Base-by-base conservation (phyloP, 495 filamentous ascomycete species). In the Lichenothelia convexa region DNA sequence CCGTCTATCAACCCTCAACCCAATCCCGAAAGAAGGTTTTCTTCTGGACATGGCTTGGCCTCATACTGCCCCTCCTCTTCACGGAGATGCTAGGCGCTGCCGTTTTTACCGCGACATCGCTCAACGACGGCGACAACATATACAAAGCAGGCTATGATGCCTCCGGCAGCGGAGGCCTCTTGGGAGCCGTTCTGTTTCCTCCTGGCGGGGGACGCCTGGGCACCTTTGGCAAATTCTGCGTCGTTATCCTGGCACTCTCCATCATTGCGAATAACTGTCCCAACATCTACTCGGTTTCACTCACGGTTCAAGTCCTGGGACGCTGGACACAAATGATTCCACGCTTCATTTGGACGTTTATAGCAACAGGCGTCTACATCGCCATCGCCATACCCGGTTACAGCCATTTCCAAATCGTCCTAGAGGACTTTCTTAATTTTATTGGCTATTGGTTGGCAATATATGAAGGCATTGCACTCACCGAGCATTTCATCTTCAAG, bases 241-340 rank as follows among this genome's bases (percentile, higher is more conserved):
- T 91, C 15, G 72, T 86, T 35, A 61, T 91, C 30, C 70, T 91
- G 4, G 76, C 80, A 0, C 66, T 87, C 19, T 75, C 71, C 44
- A 86, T 83, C 50, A 69, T 86, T 44, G 77, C 78, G 39, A 87
- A 78, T 61, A 86, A 85, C 60, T 84, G 75, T 58, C 81, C 87
- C n/a, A 84, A 78, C 60, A 78, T 83, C 46, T 92, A 92, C 63
- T 82, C 78, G 24, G 72, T 89, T 30, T 69, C 69, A 2, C 65
- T 91, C 18, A 75, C 75, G 21, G 63, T 87, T 33, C 80, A 87
- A 53, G 67, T 84, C 8, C 51, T 91, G 21, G 68, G 67, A 15
- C 64, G 64, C 27, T 64, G 61, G 49, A 71, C 73, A 11, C 72
- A 74, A 50, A 62, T 61, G 30, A 69, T 91, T 4, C 82, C 82